phyloP scores from a whole-genome alignment of 345 rosid species.

The Barbarea vulgaris region DNA sequence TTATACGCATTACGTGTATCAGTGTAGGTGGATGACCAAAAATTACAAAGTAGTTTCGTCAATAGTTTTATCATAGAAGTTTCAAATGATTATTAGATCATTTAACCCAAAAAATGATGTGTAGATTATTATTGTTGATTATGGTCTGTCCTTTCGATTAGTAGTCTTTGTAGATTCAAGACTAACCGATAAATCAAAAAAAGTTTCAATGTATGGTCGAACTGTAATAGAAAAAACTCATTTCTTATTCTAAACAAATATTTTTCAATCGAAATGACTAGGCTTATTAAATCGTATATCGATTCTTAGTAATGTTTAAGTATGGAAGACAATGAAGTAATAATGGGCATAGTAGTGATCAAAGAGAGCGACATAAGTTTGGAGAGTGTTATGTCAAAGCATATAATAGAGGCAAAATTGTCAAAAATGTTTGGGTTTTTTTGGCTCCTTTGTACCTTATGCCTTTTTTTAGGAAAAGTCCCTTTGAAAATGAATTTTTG shows the following conservation, averaged over 20 bases:
- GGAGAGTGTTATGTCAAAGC: slow-evolving; percentile 35
- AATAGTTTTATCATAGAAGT: background rate
- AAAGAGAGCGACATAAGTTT: slow-evolving; percentile 24
- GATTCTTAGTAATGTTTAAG: background rate
- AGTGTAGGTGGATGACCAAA: background rate
- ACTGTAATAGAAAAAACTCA: background rate
- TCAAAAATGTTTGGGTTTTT: slow-evolving; percentile 19
- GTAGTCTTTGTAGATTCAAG: background rate
- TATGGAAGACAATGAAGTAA: background rate
- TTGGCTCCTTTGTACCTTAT: slow-evolving; percentile 16
- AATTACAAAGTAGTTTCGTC: slow-evolving; percentile 21
- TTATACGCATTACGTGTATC: background rate
- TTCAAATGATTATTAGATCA: background rate
- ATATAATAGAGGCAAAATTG: slow-evolving; percentile 16
- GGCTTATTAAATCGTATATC: background rate
- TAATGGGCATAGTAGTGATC: slow-evolving; percentile 9
- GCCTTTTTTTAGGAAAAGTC: slow-evolving; percentile 9
- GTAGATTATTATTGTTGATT: background rate
- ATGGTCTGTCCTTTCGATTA: background rate
- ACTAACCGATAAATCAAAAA: background rate
- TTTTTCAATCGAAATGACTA: background rate
- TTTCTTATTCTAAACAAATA: background rate
- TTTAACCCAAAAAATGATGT: background rate
- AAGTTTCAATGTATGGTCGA: background rate
- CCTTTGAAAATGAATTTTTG: slow-evolving; percentile 25